Percentiles rank a stretch among this genome's conserved stretches.
Conservation (phyloP, 2,329 filamentous ascomycete genomes). For the Diatrype stigma region DNA sequence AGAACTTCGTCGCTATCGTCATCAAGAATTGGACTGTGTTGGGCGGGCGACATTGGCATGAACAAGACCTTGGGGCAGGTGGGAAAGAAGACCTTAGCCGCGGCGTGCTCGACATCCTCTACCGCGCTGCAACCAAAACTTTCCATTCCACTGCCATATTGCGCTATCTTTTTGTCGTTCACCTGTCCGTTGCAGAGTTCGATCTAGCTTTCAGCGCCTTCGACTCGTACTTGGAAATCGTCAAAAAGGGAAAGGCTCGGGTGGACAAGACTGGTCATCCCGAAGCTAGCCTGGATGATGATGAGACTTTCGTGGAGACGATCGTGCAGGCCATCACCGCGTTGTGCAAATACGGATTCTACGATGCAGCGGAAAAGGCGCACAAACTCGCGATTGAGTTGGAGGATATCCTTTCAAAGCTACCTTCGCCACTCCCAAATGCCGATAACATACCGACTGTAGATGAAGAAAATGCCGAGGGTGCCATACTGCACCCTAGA, state of each 20-base stretch:
- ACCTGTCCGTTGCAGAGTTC: slow-evolving; percentile 84
- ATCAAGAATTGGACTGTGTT: slow-evolving; percentile 82
- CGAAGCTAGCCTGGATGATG: slow-evolving; percentile 71
- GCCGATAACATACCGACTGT: slow-evolving; percentile 25
- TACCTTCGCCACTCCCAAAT: slow-evolving; percentile 31
- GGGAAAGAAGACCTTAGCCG: slow-evolving; percentile 73
- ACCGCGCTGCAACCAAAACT: slow-evolving; percentile 85
- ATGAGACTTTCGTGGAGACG: slow-evolving; percentile 72
- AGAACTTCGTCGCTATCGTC: slow-evolving; percentile 74
- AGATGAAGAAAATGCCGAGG: slow-evolving; percentile 28
- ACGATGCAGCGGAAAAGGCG: slow-evolving; percentile 74
- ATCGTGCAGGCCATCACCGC: slow-evolving; percentile 75
- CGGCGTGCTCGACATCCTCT: slow-evolving; percentile 80
- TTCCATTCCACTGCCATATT: slow-evolving; percentile 92
- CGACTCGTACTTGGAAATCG: slow-evolving; percentile 85
- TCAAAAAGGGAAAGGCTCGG: slow-evolving; percentile 78
- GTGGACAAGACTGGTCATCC: slow-evolving; percentile 71
- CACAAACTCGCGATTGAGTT: slow-evolving; percentile 65
- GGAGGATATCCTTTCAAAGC: slow-evolving; percentile 69
- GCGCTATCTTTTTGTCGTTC: slow-evolving; percentile 80
- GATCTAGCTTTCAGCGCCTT: slow-evolving; percentile 87
- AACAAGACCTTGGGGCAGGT: slow-evolving; percentile 75
- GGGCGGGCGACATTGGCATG: slow-evolving; percentile 74
- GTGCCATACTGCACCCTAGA: slow-evolving; percentile 31
- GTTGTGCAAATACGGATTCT: slow-evolving; percentile 76